Evolutionary conservation across 139 green algal species (phyloP).

Genomic region (Mychonastes homosphaera): DNA sequence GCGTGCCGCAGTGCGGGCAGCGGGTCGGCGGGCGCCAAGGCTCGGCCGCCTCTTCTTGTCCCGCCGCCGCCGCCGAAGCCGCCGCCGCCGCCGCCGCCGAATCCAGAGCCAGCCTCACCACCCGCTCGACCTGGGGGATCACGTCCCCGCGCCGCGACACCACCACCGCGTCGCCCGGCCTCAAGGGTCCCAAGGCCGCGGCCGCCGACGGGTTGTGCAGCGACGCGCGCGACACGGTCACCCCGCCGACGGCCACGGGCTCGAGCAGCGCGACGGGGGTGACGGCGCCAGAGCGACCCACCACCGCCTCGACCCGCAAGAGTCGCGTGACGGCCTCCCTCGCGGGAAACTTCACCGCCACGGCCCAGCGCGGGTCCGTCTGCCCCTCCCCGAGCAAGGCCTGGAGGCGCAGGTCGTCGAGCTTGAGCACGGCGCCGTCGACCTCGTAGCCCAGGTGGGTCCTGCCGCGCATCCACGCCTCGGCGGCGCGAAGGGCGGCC

Average conservation of each 20-base stretch:
- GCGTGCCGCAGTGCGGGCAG: constrained; percentile 23
- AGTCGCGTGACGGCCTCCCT: constrained; percentile 30
- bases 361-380: constrained; percentile 30
- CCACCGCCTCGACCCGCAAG: constrained; percentile 21
- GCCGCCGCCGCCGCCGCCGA: background rate
- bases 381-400: constrained; percentile 7
- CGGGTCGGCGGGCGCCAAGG: constrained; percentile 13
- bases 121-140: constrained; percentile 34
- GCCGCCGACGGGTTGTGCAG: constrained; percentile 40
- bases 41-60: background rate
- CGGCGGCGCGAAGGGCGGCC: constrained; percentile 20
- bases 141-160: constrained; percentile 40
- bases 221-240: constrained; percentile 24
- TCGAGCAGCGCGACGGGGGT: constrained; percentile 33
- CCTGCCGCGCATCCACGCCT: constrained; percentile 27
- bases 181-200: constrained; percentile 13
- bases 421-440: constrained; percentile 44
- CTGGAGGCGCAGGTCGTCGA: constrained; percentile 26
- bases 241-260: constrained; percentile 32
- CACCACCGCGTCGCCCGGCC: constrained; percentile 30
- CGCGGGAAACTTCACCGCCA: constrained; percentile 47
- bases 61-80: background rate
- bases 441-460: constrained; percentile 29
- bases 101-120: background rate
- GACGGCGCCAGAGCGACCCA: constrained; percentile 32